phyloP scores from a whole-genome alignment of 2,329 filamentous ascomycete genomes.

The Phialophora chinensis region DNA sequence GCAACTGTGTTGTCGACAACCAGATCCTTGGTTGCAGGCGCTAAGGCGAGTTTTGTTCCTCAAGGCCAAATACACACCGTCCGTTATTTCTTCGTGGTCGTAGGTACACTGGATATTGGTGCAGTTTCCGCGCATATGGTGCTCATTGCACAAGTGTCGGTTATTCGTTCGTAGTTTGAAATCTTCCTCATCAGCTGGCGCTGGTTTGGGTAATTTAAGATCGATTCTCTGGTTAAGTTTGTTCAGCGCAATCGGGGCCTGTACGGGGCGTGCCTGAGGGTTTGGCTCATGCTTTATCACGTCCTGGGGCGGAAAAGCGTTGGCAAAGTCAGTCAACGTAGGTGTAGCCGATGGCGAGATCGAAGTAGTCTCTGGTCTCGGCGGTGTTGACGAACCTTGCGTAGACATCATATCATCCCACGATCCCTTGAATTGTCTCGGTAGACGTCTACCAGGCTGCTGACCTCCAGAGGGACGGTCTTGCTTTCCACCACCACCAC shows the following conservation, averaged over 20 bases:
- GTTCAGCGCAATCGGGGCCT: slow-evolving; percentile 31
- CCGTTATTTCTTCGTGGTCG: slow-evolving; percentile 54
- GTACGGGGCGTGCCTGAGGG: slow-evolving; percentile 28
- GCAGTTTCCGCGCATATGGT: slow-evolving; percentile 32
- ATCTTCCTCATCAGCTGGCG: slow-evolving; percentile 23
- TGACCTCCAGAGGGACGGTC: slow-evolving; percentile 3
- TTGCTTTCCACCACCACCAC: not conserved
- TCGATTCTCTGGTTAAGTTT: slow-evolving; percentile 32
- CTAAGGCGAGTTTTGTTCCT: slow-evolving; percentile 52
- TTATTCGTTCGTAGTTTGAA: slow-evolving; percentile 25
- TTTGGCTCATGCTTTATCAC: slow-evolving; percentile 22
- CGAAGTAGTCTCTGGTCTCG: slow-evolving; percentile 12
- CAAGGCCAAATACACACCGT: slow-evolving; percentile 50
- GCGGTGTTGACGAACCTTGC: slow-evolving; percentile 20
- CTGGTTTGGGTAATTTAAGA: slow-evolving; percentile 27
- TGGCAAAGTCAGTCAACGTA: slow-evolving; percentile 16
- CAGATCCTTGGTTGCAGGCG: slow-evolving; percentile 50
- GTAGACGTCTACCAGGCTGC: slow-evolving; percentile 16
- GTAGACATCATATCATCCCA: slow-evolving; percentile 31
- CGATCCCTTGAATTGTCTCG: slow-evolving; percentile 30
- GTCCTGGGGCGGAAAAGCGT: slow-evolving; percentile 18
- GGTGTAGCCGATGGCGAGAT: not conserved
- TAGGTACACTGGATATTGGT: slow-evolving; percentile 46
- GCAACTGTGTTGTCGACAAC: slow-evolving; percentile 54
- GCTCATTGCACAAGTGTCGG: slow-evolving; percentile 34